Percentiles rank a stretch among this genome's conserved stretches.
Conservation (phyloP, 768 basidiomycete species). For the Boletellus ananas region DNA sequence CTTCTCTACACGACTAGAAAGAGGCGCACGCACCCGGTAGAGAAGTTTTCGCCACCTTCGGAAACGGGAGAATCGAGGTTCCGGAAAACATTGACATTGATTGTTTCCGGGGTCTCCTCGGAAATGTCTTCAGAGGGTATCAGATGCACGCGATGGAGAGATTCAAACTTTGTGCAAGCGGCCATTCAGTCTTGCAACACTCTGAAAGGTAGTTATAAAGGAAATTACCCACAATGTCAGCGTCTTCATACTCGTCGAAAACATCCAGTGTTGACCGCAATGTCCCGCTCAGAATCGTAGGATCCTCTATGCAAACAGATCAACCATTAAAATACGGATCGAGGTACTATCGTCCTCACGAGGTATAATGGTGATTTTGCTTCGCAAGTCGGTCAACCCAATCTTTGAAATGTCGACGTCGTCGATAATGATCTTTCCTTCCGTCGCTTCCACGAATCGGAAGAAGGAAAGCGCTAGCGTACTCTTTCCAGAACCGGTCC, state of each 20-base stretch:
- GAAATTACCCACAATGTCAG: slow-evolving; percentile 59
- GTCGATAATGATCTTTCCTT: slow-evolving; percentile 73
- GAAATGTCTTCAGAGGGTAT: slow-evolving; percentile 56
- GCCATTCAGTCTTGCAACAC: neutral
- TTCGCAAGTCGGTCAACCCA: slow-evolving; percentile 79
- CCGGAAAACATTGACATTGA: slow-evolving; percentile 76
- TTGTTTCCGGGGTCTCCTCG: slow-evolving; percentile 34
- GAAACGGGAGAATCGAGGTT: slow-evolving; percentile 70
- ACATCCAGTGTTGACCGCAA: slow-evolving; percentile 79
- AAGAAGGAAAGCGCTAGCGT: slow-evolving; percentile 83
- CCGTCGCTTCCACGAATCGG: slow-evolving; percentile 83
- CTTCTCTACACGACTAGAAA: neutral
- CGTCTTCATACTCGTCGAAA: slow-evolving; percentile 81
- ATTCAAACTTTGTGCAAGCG: slow-evolving; percentile 55
- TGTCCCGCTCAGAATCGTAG: slow-evolving; percentile 81
- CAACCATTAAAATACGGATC: neutral
- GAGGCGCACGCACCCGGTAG: slow-evolving; percentile 55
- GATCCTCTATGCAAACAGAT: slow-evolving; percentile 60
- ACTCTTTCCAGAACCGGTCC: slow-evolving; percentile 74
- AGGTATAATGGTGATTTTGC: slow-evolving; percentile 71
- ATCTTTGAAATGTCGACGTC: slow-evolving; percentile 75
- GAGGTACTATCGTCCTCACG: slow-evolving; percentile 39
- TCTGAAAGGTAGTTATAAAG: neutral
- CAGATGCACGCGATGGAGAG: slow-evolving; percentile 78
- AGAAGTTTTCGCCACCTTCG: slow-evolving; percentile 89